These are phyloP conservation scores for Basipetospora chlamydospora DNA, from an alignment of 2,329 filamentous ascomycete species.

Conservation along the genomic window DNA sequence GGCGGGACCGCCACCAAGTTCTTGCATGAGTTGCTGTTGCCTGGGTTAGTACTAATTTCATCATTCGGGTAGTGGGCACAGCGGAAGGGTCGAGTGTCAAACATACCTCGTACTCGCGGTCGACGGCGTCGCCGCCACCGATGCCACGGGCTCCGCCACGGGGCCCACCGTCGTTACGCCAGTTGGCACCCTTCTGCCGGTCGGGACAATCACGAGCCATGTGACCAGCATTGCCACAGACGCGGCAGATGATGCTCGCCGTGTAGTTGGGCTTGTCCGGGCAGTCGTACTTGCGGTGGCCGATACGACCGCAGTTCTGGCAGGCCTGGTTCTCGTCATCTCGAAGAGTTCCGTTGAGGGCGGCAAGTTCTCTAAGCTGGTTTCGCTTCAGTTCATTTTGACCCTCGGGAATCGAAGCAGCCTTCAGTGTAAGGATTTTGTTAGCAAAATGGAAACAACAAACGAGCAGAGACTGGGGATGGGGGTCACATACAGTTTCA, in stretches of 20 bases:
- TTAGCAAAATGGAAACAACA: too few relatives aligned
- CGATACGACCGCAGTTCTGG: constrained; percentile 98
- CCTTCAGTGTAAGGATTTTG: too few relatives aligned
- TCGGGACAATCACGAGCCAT: constrained; percentile 98
- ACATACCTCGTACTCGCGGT: constrained; percentile 86
- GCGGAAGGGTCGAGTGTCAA: not conserved
- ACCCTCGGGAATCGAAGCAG: constrained; percentile 93
- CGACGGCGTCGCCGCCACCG: constrained; percentile 61
- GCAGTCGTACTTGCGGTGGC: constrained; percentile 97
- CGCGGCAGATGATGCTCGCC: constrained; percentile 97
- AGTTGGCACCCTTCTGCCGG: constrained; percentile 75
- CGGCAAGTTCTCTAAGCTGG: constrained; percentile 91
- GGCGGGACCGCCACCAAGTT: constrained; percentile 63
- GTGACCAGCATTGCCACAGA: constrained; percentile 94
- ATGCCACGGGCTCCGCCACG: constrained; percentile 52
- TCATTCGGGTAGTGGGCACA: too few relatives aligned
- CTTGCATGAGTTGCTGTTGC: constrained; percentile 82
- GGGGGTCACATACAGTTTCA: constrained; percentile 61
- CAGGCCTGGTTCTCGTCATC: constrained; percentile 99
- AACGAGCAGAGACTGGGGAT: not conserved
- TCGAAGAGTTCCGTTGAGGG: constrained; percentile 95
- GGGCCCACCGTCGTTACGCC: constrained; percentile 60
- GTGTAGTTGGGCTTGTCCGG: constrained; percentile 96
- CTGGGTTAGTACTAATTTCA: constrained; percentile 24
- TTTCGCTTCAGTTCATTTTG: constrained; percentile 99